Percentiles rank a stretch among this genome's conserved stretches.
These are phyloP conservation scores for Didymella exigua DNA, from an alignment of 2,329 filamentous ascomycete species.

Conservation along the genomic window DNA sequence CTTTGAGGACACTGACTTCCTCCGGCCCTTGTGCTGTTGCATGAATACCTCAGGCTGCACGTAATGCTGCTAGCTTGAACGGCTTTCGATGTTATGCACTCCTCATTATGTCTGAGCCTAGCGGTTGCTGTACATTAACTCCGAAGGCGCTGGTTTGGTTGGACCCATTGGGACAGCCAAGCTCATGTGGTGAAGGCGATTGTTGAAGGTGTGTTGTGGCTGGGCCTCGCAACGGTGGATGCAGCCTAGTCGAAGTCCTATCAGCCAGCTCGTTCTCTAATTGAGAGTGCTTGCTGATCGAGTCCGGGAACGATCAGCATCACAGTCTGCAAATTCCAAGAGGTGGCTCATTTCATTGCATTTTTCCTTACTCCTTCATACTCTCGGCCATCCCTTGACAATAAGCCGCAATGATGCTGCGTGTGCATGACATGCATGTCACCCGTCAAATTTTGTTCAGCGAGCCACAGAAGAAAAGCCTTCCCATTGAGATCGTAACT, in stretches of 20 bases:
- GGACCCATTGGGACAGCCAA: too few relatives aligned
- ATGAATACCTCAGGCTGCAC: not conserved
- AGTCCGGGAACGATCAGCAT: not conserved
- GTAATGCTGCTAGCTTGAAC: not conserved
- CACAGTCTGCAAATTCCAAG: slow-evolving; percentile 2
- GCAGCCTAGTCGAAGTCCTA: not conserved
- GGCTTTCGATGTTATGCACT: not conserved
- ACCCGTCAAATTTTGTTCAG: slow-evolving; percentile 28
- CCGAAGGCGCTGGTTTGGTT: not conserved
- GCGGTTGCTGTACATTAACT: not conserved
- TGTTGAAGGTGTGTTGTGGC: not conserved
- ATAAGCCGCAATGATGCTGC: slow-evolving; percentile 35
- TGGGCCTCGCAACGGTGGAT: not conserved
- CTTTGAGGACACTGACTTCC: not conserved
- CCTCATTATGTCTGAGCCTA: not conserved
- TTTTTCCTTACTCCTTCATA: slow-evolving; percentile 32
- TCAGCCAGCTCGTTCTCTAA: not conserved
- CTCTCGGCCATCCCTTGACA: slow-evolving; percentile 25
- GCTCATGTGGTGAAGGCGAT: not conserved
- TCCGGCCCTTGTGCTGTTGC: not conserved
- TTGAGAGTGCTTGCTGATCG: not conserved
- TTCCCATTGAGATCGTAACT: slow-evolving; percentile 46
- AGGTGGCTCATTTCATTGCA: slow-evolving; percentile 38
- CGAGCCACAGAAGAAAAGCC: slow-evolving; percentile 39
- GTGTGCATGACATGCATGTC: slow-evolving; percentile 34